Conservation (phyloP, 441 rosid species). For the Mallotus japonicus region DNA sequence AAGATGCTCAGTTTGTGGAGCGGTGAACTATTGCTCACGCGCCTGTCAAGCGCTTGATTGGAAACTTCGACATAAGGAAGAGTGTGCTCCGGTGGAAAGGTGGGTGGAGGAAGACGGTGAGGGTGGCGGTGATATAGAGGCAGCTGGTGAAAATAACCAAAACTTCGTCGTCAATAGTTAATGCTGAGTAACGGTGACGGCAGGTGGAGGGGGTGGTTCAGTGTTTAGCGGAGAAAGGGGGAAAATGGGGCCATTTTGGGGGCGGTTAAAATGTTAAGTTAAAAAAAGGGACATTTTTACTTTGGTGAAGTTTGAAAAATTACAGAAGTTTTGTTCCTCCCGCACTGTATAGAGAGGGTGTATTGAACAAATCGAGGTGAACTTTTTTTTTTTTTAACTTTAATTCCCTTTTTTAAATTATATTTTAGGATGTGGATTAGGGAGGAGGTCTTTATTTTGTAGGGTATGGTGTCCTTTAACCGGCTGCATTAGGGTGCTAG, state of each 20-base stretch:
- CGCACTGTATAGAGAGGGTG: slow-evolving; percentile 30
- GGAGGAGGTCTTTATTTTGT: neutral
- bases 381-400: neutral
- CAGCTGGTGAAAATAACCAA: slow-evolving; percentile 25
- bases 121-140: slow-evolving; percentile 29
- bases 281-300: neutral
- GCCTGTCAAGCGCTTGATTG: slow-evolving; percentile 96
- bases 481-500: slow-evolving; percentile 10
- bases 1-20: slow-evolving; percentile 88
- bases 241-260: slow-evolving; percentile 28
- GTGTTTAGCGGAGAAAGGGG: neutral
- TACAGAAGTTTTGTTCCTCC: slow-evolving; percentile 27
- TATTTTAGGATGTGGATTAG: neutral
- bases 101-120: slow-evolving; percentile 56
- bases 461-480: neutral
- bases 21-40: slow-evolving; percentile 89
- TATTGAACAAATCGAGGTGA: slow-evolving; percentile 24
- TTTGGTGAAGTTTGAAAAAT: slow-evolving; percentile 19
- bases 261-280: slow-evolving; percentile 5
- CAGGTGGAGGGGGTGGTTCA: slow-evolving; percentile 20
- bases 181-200: neutral
- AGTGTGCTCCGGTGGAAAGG: slow-evolving; percentile 69
- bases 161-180: slow-evolving; percentile 42
- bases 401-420: neutral
- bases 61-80: slow-evolving; percentile 81